A percentile compares a stretch with the other conserved stretches of the same genome.
phyloP scores from a whole-genome alignment of 1,284 basidiomycete genomes.

The Clitocybe nebularis region DNA sequence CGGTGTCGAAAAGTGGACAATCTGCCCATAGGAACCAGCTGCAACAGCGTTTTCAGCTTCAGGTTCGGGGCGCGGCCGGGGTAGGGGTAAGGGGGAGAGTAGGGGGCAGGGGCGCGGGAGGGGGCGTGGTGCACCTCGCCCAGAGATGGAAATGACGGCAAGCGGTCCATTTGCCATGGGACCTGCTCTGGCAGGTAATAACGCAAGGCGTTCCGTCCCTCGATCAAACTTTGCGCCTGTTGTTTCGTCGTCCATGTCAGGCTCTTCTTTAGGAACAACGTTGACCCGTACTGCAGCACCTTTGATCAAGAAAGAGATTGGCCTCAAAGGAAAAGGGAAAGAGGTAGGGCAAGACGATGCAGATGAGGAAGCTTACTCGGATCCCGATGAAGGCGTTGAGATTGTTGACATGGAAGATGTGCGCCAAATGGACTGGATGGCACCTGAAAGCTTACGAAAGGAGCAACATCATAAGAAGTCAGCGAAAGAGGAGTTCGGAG shows the following conservation, averaged over 20 bases:
- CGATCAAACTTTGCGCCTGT: conserved; percentile 49
- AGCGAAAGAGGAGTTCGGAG: conserved; percentile 42
- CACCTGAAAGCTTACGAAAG: conserved; percentile 74
- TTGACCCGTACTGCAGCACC: conserved; percentile 32
- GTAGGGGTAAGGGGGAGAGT: conserved; percentile 43
- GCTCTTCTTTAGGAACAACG: conserved; percentile 42
- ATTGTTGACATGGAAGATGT: conserved; percentile 88
- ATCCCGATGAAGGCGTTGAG: conserved; percentile 83
- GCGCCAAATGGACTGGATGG: conserved; percentile 81
- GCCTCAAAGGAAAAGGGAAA: conserved; percentile 23
- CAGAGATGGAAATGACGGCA: conserved; percentile 69
- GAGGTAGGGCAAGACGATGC: conserved; percentile 32
- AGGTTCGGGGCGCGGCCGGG: conserved; percentile 38
- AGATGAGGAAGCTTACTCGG: conserved; percentile 76
- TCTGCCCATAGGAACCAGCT: conserved; percentile 56
- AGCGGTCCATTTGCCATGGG: conserved; percentile 85
- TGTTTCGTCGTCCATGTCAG: conserved; percentile 32
- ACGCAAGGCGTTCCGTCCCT: conserved; percentile 45
- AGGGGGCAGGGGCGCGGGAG: conserved; percentile 46
- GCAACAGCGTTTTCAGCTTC: conserved; percentile 28
- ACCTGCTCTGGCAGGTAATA: conserved; percentile 60
- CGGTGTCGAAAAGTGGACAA: not conserved
- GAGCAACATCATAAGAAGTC: conserved; percentile 47
- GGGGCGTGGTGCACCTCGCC: conserved; percentile 45
- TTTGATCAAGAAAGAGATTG: conserved; percentile 37